These are phyloP conservation scores for Syzygium syzygioides DNA, from an alignment of 441 rosid genomes.

Conservation along the genomic window DNA sequence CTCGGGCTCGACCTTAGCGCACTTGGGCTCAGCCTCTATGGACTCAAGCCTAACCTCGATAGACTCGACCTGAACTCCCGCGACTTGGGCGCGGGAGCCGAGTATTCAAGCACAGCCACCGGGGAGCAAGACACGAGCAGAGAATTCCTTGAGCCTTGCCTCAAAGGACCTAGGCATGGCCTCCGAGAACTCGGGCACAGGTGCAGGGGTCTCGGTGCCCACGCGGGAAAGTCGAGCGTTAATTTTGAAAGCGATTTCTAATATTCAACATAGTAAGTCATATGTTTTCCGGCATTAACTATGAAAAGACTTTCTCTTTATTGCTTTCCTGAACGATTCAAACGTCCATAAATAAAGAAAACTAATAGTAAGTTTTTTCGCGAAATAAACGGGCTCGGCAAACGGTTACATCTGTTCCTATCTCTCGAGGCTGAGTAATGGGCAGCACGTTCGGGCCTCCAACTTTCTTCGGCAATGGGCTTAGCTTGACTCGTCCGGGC, in stretches of 20 bases:
- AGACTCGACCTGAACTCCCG: fast-evolving
- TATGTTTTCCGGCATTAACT: too few species aligned
- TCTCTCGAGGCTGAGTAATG: neutral
- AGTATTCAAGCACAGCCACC: neutral
- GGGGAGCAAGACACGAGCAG: neutral
- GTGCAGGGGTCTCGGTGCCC: neutral
- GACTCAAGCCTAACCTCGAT: neutral
- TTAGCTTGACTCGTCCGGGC: neutral
- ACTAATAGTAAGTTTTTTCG: too few species aligned
- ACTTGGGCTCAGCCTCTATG: fast-evolving
- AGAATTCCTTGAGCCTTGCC: fast-evolving
- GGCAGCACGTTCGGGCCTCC: neutral
- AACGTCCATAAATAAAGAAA: neutral
- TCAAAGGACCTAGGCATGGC: neutral
- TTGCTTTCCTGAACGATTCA: neutral
- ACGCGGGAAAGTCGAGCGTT: fast-evolving
- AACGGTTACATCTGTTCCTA: neutral
- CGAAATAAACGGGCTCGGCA: neutral
- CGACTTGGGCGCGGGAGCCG: fast-evolving
- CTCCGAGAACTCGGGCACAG: neutral
- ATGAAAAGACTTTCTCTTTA: neutral
- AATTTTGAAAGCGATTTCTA: neutral
- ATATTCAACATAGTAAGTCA: neutral
- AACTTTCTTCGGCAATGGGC: neutral
- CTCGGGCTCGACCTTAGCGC: fast-evolving